Percentiles rank a stretch among this genome's conserved stretches.
Evolutionary conservation across 2,329 filamentous ascomycete species (phyloP).

Genomic region (Colletotrichum tropicicola): DNA sequence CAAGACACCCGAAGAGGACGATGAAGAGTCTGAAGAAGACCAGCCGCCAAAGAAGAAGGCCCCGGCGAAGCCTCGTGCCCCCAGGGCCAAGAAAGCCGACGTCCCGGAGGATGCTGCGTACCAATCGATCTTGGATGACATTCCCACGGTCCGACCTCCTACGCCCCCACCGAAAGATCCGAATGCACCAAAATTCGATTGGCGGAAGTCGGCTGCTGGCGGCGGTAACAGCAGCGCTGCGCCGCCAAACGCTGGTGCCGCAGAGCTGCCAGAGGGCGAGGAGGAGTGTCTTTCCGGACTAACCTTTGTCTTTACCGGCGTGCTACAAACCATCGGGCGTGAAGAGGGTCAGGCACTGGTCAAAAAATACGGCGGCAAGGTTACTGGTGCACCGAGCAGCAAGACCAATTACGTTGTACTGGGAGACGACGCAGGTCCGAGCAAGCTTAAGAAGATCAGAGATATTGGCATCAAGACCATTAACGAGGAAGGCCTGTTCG

Average conservation of each 20-base stretch:
- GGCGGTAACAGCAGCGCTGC: constrained; percentile 68
- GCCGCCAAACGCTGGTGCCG: constrained; percentile 69
- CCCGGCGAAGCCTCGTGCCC: constrained; percentile 65
- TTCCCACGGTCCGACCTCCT: constrained; percentile 83
- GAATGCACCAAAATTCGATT: constrained; percentile 79
- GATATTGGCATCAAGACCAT: constrained; percentile 88
- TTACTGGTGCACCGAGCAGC: constrained; percentile 84
- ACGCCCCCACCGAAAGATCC: constrained; percentile 80
- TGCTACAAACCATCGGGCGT: constrained; percentile 81
- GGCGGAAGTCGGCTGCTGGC: constrained; percentile 66
- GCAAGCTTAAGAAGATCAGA: constrained; percentile 88
- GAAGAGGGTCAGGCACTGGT: constrained; percentile 88
- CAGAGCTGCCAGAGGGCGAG: constrained; percentile 81
- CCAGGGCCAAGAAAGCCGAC: constrained; percentile 71
- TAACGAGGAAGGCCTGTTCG: constrained; percentile 90
- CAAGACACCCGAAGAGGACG: constrained; percentile 64
- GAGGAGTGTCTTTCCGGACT: constrained; percentile 92
- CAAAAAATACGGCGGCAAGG: constrained; percentile 93
- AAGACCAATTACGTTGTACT: constrained; percentile 96
- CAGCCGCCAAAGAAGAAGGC: constrained; percentile 69
- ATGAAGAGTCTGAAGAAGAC: constrained; percentile 65
- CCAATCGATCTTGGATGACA: constrained; percentile 86
- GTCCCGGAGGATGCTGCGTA: constrained; percentile 75
- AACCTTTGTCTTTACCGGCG: constrained; percentile 94
- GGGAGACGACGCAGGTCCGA: constrained; percentile 90